These are phyloP conservation scores for Corylus americana DNA, from an alignment of 306 rosid species.

Conservation along the genomic window DNA sequence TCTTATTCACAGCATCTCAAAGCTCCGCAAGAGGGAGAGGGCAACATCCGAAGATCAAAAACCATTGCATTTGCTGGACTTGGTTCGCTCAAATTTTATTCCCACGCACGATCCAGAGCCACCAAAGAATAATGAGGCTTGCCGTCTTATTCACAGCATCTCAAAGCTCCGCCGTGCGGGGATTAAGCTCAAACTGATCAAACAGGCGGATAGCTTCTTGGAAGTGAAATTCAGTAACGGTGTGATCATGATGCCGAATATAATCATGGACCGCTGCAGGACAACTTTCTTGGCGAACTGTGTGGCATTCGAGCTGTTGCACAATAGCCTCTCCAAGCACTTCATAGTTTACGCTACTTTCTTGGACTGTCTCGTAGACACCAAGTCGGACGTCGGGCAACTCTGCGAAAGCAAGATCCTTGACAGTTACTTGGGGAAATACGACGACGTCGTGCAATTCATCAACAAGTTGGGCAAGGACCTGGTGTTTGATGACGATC, in stretches of 20 bases:
- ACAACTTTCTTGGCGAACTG: not conserved
- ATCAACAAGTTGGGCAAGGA: not conserved
- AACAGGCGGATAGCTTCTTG: not conserved
- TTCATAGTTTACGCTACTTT: not conserved
- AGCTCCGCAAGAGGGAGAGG: too few species aligned
- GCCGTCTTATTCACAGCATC: not conserved
- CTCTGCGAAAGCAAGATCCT: not conserved
- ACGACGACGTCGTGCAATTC: not conserved
- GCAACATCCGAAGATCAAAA: not conserved
- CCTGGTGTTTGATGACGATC: not conserved
- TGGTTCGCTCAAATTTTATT: constrained; percentile 27
- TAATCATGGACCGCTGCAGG: not conserved
- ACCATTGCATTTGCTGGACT: constrained; percentile 35
- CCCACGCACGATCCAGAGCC: not conserved
- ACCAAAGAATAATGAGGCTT: not conserved
- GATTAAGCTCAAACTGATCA: not conserved
- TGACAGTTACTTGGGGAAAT: not conserved
- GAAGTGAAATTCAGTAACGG: not conserved
- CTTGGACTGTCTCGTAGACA: not conserved
- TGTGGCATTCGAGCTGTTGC: not conserved
- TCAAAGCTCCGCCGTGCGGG: not conserved
- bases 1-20: too few species aligned
- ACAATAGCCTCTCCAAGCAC: not conserved
- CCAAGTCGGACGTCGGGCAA: not conserved
- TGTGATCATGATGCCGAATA: not conserved